A percentile compares a stretch with the other conserved stretches of the same genome.
Conservation (phyloP, 2,329 filamentous ascomycete genomes). For the Thelonectria olida region DNA sequence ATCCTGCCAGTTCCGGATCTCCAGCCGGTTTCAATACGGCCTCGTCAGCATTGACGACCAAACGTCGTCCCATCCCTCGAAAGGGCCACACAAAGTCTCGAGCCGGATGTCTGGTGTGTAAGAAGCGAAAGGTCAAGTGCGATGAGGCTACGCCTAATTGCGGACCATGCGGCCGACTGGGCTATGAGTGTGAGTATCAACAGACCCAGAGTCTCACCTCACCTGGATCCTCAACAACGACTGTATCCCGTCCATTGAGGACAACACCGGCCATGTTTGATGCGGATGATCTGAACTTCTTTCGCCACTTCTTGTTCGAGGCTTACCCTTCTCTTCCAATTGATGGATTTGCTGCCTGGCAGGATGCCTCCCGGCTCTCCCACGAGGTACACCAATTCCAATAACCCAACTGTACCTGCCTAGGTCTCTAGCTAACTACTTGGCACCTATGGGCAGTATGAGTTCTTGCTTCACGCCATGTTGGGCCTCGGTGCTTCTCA, state of each 20-base stretch:
- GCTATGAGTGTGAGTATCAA: conserved; percentile 47
- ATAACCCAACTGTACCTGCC: not conserved
- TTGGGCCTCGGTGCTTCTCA: conserved; percentile 52
- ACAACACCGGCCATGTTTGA: conserved; percentile 45
- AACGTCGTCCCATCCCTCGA: conserved; percentile 44
- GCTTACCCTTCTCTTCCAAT: conserved; percentile 54
- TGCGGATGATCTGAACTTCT: conserved; percentile 58
- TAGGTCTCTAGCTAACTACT: too few species aligned
- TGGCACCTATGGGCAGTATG: too few species aligned
- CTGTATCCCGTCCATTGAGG: conserved; percentile 26
- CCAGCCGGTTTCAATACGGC: too few species aligned
- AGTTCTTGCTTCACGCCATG: conserved; percentile 54
- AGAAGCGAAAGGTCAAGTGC: conserved; percentile 57
- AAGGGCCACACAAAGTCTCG: conserved; percentile 49
- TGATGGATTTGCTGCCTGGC: conserved; percentile 48
- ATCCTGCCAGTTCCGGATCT: not conserved
- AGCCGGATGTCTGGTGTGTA: conserved; percentile 45
- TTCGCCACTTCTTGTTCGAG: conserved; percentile 60
- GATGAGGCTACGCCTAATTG: conserved; percentile 48
- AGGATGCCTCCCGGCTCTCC: conserved; percentile 47
- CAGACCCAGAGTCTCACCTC: conserved; percentile 5
- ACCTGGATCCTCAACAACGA: not conserved
- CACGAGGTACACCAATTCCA: conserved; percentile 42
- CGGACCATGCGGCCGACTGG: conserved; percentile 46
- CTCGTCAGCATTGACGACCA: conserved; percentile 14